Evolutionary conservation across 495 filamentous ascomycete genomes (phyloP), one percentile per base, ranked within the genome.

Genomic region (Evernia prunastri): DNA sequence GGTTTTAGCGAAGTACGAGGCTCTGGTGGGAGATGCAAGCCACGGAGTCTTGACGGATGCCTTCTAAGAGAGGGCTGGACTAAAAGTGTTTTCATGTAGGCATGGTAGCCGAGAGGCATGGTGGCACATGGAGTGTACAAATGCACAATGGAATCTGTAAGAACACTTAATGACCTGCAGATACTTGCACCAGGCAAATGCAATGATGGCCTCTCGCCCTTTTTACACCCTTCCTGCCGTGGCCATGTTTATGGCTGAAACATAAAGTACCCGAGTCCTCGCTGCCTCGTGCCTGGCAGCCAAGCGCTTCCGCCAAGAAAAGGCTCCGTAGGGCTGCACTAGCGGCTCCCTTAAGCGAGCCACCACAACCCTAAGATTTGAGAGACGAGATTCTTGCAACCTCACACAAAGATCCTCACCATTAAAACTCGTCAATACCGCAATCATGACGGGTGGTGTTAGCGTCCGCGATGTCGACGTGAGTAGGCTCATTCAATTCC

Each of bases 401-500:
- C 31, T 13, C n/a, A 61, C 25, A 53, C 56, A 13, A 0, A 43
- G 20, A 23, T 4, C 31, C 10, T 42, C 11, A 43, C 49, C 35
- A 36, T 60, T 56, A 54, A 63, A 40, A 67, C 56, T 63, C 15
- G 36, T 49, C 65, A 49, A 77, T 76, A 81, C 81, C 82, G 84
- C 82, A 79, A 90, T 81, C 75, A 93, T 93, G 89, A 82, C 69
- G 17, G 67, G 69, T 25, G 89, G 89, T 81, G 85, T 90, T 78
- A 86, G 82, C 73, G 89, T 93, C 79, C 90, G 89, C 78, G 89
- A 93, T 84, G 89, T 93, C 76, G 89, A 92, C 83, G 90, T 91
- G 86, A 81, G 88, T 86, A 74, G 64, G 66, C 56, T 67, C 72
- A 65, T 67, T 58, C 61, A 70, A 69, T 70, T 69, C 68, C 67